Percentiles rank a stretch among this genome's conserved stretches.
Evolutionary conservation across 208 protist genomes (phyloP).

Genomic region (Trypanosoma scelopori): DNA sequence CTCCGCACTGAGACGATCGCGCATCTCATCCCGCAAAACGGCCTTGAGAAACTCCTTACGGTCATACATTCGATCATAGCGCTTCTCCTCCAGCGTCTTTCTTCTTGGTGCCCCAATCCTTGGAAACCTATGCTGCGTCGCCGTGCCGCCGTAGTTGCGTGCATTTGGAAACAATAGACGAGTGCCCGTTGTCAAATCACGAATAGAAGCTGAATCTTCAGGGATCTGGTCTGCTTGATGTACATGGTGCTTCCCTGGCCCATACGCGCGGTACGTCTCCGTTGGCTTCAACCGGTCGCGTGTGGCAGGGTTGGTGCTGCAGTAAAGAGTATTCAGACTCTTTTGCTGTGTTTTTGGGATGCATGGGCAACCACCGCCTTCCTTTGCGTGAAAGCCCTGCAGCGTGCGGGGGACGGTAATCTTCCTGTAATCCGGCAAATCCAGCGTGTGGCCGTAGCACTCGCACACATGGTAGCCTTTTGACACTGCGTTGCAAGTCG

Average conservation of each 20-base stretch:
- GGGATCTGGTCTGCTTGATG: constrained; percentile 1
- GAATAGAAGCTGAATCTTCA: constrained; percentile 3
- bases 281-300: constrained; percentile 14
- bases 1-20: constrained; percentile 57
- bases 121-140: constrained; percentile 38
- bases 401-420: constrained; percentile 60
- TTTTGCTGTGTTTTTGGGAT: constrained; percentile 21
- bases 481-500: not conserved
- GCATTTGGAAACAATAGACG: constrained; percentile 61
- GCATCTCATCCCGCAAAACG: constrained; percentile 72
- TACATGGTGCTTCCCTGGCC: constrained; percentile 25
- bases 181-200: constrained; percentile 32
- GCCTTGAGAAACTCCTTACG: constrained; percentile 77
- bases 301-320: constrained; percentile 11
- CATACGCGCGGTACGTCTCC: constrained; percentile 43
- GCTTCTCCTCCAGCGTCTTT: constrained; percentile 22
- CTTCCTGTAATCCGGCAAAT: constrained; percentile 65
- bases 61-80: constrained; percentile 52
- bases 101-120: constrained; percentile 30
- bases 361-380: constrained; percentile 54
- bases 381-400: constrained; percentile 61
- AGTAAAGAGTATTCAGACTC: constrained; percentile 17
- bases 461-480: constrained; percentile 56
- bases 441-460: constrained; percentile 56
- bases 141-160: constrained; percentile 72